Conservation (phyloP, 768 basidiomycete genomes). For the Lanmaoa pseudosensibilis region DNA sequence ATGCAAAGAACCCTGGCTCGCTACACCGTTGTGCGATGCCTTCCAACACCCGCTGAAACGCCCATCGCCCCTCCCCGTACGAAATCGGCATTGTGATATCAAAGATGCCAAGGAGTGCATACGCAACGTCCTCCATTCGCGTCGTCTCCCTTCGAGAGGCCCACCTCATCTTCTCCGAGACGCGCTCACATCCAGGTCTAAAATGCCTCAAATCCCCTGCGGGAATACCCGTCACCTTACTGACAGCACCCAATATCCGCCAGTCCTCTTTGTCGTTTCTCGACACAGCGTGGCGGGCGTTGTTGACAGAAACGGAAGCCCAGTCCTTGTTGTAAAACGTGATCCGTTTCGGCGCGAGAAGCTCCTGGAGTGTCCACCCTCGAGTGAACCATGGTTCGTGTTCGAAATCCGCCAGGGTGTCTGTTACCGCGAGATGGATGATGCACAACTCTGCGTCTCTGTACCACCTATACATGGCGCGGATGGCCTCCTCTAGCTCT, state of each 20-base stretch:
- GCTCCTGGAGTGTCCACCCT: slow-evolving; percentile 16
- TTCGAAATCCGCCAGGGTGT: slow-evolving; percentile 2
- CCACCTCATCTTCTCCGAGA: slow-evolving; percentile 18
- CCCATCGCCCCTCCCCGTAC: slow-evolving; percentile 16
- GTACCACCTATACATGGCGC: slow-evolving; percentile 13
- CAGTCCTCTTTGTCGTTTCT: slow-evolving; percentile 11
- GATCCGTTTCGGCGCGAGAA: slow-evolving; percentile 7
- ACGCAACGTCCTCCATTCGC: slow-evolving; percentile 9
- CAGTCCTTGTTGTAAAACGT: slow-evolving; percentile 6
- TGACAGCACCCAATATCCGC: slow-evolving; percentile 2
- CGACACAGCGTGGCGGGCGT: neutral
- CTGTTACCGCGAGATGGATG: slow-evolving; percentile 8
- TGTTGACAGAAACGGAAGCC: neutral
- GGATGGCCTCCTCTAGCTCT: slow-evolving; percentile 14
- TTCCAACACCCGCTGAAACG: slow-evolving; percentile 12
- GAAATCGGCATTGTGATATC: slow-evolving; percentile 16
- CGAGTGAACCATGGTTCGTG: slow-evolving; percentile 13
- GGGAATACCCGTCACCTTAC: slow-evolving; percentile 1
- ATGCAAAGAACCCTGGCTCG: slow-evolving; percentile 17
- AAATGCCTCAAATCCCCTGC: slow-evolving; percentile 9
- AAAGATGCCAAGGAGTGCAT: slow-evolving; percentile 16
- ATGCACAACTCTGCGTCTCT: slow-evolving; percentile 7
- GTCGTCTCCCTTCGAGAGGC: slow-evolving; percentile 13
- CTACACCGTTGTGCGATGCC: slow-evolving; percentile 7
- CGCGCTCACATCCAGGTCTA: slow-evolving; percentile 3